Conservation (phyloP, 2,329 filamentous ascomycete species). For the Fusarium phyllophilum region DNA sequence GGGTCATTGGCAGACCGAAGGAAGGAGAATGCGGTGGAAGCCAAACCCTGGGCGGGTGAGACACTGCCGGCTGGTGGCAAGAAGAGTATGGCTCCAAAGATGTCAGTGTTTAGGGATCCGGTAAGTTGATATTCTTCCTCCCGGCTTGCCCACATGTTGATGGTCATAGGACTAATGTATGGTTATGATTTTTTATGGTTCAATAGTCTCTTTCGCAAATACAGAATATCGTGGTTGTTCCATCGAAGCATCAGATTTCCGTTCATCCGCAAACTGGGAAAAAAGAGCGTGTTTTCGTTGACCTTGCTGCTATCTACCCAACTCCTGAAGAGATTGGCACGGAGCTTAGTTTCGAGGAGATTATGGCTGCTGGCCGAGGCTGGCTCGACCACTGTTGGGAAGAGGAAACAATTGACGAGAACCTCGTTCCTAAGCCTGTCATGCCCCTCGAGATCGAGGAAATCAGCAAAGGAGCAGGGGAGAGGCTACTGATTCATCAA, state of each 20-base stretch:
- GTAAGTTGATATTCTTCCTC: conserved; percentile 64
- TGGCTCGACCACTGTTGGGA: conserved; percentile 70
- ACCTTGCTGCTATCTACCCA: conserved; percentile 87
- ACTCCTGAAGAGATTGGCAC: conserved; percentile 74
- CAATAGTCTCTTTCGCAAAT: conserved; percentile 69
- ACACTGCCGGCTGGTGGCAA: conserved; percentile 89
- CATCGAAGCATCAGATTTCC: conserved; percentile 79
- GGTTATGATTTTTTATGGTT: conserved; percentile 54
- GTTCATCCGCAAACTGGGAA: conserved; percentile 85
- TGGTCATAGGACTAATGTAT: conserved; percentile 95
- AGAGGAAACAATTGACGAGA: conserved; percentile 53
- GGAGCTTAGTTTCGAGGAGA: conserved; percentile 91
- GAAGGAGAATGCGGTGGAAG: conserved; percentile 90
- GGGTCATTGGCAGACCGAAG: conserved; percentile 86
- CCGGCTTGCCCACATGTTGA: conserved; percentile 76
- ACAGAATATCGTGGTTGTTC: conserved; percentile 74
- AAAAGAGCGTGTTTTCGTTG: conserved; percentile 86
- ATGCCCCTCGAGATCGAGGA: conserved; percentile 46
- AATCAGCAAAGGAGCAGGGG: conserved; percentile 41
- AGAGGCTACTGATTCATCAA: conserved; percentile 43
- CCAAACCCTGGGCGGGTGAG: conserved; percentile 92
- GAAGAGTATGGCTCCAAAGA: conserved; percentile 77
- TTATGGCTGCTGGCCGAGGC: conserved; percentile 81
- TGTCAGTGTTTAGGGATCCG: conserved; percentile 94
- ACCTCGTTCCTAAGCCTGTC: conserved; percentile 43